Conservation (phyloP, 129 eudicot genomes). For the Erigeron canadensis region DNA sequence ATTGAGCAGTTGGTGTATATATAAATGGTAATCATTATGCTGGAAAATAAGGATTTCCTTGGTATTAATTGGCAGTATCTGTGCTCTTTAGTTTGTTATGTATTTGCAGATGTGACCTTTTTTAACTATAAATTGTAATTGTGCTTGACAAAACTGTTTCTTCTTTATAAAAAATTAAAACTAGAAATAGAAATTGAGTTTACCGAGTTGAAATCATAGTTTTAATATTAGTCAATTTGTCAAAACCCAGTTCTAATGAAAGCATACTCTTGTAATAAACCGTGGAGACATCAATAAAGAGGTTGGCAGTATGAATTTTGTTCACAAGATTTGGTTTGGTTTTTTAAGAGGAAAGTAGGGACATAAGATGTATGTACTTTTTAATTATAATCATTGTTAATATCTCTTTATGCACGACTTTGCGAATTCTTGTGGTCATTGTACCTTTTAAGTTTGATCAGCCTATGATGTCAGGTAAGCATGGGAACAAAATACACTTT, state of each 20-base stretch:
- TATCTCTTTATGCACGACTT: not conserved
- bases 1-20: not conserved
- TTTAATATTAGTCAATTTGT: not conserved
- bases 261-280: not conserved
- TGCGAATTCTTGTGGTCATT: conserved; percentile 9
- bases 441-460: conserved; percentile 22
- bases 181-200: not conserved
- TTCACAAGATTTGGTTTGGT: not conserved
- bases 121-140: not conserved
- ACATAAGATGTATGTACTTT: not conserved
- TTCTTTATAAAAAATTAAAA: not conserved
- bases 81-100: not conserved
- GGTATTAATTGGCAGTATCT: not conserved
- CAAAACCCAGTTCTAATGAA: not conserved
- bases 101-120: not conserved
- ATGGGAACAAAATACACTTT: conserved; percentile 83
- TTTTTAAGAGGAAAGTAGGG: not conserved
- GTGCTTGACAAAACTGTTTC: not conserved
- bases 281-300: not conserved
- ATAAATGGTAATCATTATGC: not conserved
- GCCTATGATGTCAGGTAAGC: conserved; percentile 65
- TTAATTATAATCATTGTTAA: not conserved
- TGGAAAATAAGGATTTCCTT: not conserved
- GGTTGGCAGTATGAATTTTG: not conserved
- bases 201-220: too few species aligned